Evolutionary conservation across 2,329 filamentous ascomycete species (phyloP), one percentile per base, ranked within the genome.

Genomic region (Sphaerulina musiva): DNA sequence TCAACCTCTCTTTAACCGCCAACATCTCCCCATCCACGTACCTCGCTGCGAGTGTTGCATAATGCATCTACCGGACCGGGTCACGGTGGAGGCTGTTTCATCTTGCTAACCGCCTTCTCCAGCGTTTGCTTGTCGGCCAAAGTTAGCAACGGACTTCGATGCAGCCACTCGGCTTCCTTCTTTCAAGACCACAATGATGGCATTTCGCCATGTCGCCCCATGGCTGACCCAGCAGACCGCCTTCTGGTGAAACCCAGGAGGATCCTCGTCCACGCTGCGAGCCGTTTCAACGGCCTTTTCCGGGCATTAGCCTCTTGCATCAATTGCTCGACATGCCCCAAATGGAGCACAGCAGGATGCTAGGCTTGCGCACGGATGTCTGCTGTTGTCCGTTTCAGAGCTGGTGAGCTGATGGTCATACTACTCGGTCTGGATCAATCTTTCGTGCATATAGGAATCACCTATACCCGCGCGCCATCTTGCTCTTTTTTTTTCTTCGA

Each of bases 301-400:
- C 46, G 54, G 51, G 34, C 46, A 43, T 51, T 34, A 54, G 55
- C 43, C 42, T 42, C 17, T 41, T 46, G 29, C 45, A 38, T 56
- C 48, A 51, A 47, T 45, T 38, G 41, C 34, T 42, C 46, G 43
- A 31, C 40, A 53, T 53, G 54, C 54, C 39, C 39, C 39, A 34
- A 59, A 59, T 53, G 34, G 46, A 42, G 44, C 51, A 53, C 44
- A 53, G 38, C 36, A 34, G 23, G 43, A 48, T 53, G 44, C 44
- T 45, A 45, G 48, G 11, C 53, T 20, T 31, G 43, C 57, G 62
- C 56, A 62, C 60, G 55, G 61, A 56, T 59, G 56, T 51, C 52
- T 51, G 59, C 48, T 55, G 56, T 59, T 61, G 54, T 59, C 58
- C 60, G 64, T 66, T 65, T 66, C 64, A 64, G 51, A 52, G 54